Conservation (phyloP, 192 early-diverging fungal species). For the Rhizophagus clarus region DNA sequence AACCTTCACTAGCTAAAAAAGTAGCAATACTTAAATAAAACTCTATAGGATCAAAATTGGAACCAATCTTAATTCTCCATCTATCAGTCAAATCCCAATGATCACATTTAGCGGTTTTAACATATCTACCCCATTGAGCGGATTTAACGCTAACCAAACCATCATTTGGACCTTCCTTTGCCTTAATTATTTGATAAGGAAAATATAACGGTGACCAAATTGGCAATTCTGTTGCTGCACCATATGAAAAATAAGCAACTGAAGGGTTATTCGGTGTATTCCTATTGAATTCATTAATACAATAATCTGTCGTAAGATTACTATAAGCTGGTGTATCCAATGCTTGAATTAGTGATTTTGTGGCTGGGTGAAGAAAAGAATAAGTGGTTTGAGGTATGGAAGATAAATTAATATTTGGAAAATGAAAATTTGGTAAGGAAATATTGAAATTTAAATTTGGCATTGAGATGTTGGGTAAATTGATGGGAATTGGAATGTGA, state of each 20-base stretch:
- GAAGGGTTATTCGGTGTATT: constrained; percentile 76
- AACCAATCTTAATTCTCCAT: constrained; percentile 46
- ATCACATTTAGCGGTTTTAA: constrained; percentile 78
- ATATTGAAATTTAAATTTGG: not conserved
- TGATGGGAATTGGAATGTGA: not conserved
- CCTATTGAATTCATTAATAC: constrained; percentile 83
- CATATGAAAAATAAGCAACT: constrained; percentile 84
- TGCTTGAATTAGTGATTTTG: constrained; percentile 62
- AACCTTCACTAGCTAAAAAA: constrained; percentile 65
- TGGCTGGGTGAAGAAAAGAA: constrained; percentile 41
- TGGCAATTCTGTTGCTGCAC: constrained; percentile 67
- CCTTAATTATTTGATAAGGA: constrained; percentile 76
- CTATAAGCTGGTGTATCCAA: constrained; percentile 90
- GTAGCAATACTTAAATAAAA: constrained; percentile 75
- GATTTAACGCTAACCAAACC: constrained; percentile 83
- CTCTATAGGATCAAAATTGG: constrained; percentile 66
- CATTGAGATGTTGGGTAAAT: constrained; percentile 5
- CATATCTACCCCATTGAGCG: constrained; percentile 88
- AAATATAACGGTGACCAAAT: constrained; percentile 74
- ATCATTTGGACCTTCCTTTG: constrained; percentile 88
- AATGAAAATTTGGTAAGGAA: constrained; percentile 5
- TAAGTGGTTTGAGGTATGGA: constrained; percentile 35
- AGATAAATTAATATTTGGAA: constrained; percentile 34
- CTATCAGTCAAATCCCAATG: constrained; percentile 85
- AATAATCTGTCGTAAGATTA: constrained; percentile 89